phyloP scores from a whole-genome alignment of 306 rosid genomes.

The Quercus glauca region DNA sequence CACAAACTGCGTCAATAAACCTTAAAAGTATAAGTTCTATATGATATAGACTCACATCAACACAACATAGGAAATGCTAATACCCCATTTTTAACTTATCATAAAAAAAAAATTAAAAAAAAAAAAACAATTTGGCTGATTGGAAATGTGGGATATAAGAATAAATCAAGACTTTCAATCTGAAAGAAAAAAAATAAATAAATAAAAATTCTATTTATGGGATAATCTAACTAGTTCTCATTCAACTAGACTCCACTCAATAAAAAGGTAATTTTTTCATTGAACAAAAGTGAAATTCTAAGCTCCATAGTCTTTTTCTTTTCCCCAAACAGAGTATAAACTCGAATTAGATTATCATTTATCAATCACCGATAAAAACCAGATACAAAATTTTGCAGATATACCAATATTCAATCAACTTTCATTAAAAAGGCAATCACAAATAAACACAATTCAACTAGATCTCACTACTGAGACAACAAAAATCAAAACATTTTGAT shows the following conservation, averaged over 20 bases:
- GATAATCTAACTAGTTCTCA: background rate
- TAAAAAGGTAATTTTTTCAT: background rate
- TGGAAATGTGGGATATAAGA: background rate
- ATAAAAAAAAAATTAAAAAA: too few relatives aligned
- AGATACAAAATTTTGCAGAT: background rate
- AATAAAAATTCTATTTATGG: background rate
- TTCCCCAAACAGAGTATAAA: background rate
- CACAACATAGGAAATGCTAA: background rate
- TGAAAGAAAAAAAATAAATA: background rate
- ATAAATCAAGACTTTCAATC: background rate
- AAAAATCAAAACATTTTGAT: constrained; percentile 7
- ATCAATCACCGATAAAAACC: background rate
- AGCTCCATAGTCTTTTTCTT: background rate
- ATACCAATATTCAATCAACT: background rate
- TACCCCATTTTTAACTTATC: background rate
- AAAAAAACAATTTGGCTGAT: background rate
- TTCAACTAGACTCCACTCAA: background rate
- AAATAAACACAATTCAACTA: constrained; percentile 13
- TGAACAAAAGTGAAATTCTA: background rate
- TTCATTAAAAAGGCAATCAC: background rate
- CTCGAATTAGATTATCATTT: background rate
- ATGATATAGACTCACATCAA: background rate
- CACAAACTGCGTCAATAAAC: background rate
- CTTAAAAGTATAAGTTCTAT: background rate
- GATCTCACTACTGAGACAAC: constrained; percentile 37